Conservation (phyloP, 768 basidiomycete species). For the Candolleomyces efflorescens region DNA sequence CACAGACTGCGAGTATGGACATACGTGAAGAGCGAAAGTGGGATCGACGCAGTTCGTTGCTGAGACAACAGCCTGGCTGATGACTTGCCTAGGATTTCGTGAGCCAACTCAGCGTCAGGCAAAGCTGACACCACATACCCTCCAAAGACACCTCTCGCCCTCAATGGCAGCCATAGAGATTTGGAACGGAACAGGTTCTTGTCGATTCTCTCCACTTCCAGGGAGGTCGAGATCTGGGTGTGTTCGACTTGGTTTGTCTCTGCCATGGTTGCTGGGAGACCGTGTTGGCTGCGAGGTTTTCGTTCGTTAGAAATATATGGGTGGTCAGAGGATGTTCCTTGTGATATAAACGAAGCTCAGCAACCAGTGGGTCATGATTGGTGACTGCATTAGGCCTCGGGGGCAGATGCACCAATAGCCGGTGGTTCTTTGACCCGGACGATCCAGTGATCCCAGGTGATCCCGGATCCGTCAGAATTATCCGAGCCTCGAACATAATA, state of each 20-base stretch:
- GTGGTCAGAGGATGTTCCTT: neutral
- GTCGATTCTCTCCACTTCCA: conserved; percentile 79
- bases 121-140: conserved; percentile 37
- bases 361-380: too few species aligned
- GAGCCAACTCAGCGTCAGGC: neutral
- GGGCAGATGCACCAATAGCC: neutral
- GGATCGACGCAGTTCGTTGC: conserved; percentile 73
- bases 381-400: neutral
- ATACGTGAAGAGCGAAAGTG: conserved; percentile 66
- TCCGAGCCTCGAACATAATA: too few species aligned
- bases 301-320: too few species aligned
- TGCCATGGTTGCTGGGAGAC: conserved; percentile 4
- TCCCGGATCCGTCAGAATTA: neutral
- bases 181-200: conserved; percentile 76
- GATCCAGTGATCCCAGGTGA: neutral
- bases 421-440: neutral
- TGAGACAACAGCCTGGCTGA: conserved; percentile 80
- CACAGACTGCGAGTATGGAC: conserved; percentile 23
- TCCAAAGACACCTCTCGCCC: conserved; percentile 75
- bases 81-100: conserved; percentile 55
- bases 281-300: neutral
- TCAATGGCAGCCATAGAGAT: conserved; percentile 57
- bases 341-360: neutral
- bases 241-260: conserved; percentile 53
- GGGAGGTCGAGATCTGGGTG: conserved; percentile 63